Base-by-base conservation (phyloP, 768 basidiomycete species). In the Strobilomyces echinocephalus region DNA sequence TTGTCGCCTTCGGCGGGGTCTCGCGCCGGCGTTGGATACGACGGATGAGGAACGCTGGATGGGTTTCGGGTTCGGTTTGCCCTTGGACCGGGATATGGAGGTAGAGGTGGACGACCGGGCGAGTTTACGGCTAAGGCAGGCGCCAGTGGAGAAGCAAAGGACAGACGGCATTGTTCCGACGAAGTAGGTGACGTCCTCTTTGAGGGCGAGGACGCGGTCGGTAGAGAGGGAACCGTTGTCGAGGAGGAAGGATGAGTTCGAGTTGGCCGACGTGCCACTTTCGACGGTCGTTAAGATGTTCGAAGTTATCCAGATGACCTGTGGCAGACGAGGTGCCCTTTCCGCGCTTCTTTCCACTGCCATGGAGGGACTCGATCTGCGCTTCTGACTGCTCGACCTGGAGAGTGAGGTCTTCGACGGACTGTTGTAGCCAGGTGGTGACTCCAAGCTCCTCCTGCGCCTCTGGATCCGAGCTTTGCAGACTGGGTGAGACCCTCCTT, bases 401-500 rank as follows among this genome's bases (percentile, higher is more conserved):
- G 61, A 94, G 83, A 47, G 87, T 83, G 34, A 99, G 80, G 62
- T 95, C 90, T 61, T 97, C 97, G 49, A 97, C 91, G 68, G 86
- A 87, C 38, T 76, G 77, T 59, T 92, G 88, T 14, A 97, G 77
- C 93, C 95, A 98, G 52, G 81, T 73, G 15, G 83, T 87, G 12
- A 87, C 83, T 63, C 98, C 95, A 60, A 87, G 79, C 72, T 97
- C 97, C 73, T 95, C 93, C 74, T 97, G 93, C 53, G 95, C 93
- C 67, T 92, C 93, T 50, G 97, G 97, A 72, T 98, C n/a, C 97
- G 21, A 98, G 84, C 65, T 91, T 93, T 35, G 91, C 82, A 11
- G 93, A 91, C 55, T 94, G 91, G 56, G 88, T 97, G 39, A 99
- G 79, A 39, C 97, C 97, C 72, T 98, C 97, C 67, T 98, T 99